Base-by-base conservation (phyloP, 345 rosid species). In the Camelina laxa region DNA sequence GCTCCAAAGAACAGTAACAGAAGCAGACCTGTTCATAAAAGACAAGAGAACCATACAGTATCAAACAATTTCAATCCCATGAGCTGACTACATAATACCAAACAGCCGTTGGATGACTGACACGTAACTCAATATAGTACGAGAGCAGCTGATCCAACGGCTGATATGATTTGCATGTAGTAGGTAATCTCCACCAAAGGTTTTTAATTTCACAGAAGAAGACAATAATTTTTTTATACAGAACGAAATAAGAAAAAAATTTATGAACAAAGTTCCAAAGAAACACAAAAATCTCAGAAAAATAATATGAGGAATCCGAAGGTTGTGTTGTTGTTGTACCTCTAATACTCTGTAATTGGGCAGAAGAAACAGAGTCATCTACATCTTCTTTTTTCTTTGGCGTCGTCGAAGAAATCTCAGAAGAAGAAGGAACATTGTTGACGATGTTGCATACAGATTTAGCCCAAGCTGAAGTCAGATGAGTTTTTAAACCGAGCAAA, bases 401-500 rank as follows among this genome's bases (percentile, higher is more conserved):
- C 38, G 41, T 11, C 38, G 41, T 11, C 9, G 74, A 53, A 68
- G 69, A 20, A 61, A n/a, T 41, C 47, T 59, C 73, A 49, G 69
- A 20, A 12, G 85, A 33, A 21, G 85, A 75, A 27, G 72, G 12
- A 38, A 11, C 67, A 13, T 67, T 82, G 10, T 80, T 80, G 35
- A 74, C 59, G 41, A 86, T 89, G 67, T 83, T 82, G 69, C 86
- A 82, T 41, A 89, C 92, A 16, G 94, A 82, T 67, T 79, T 75
- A 17, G 82, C 85, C 97, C 97, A 91, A 73, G 70, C 71, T 60
- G 88, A 83, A 49, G 83, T 88, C 63, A 87, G 56, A 78, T 65
- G 82, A 58, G 87, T 72, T 81, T 88, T 87, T 20, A 85, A 69
- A 68, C 90, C 97, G 20, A 88, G 86, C 11, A 91, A 80, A 36